Evolutionary conservation across 2,329 filamentous ascomycete species (phyloP), one percentile per base, ranked within the genome.

Genomic region (Didymellaceae sp.): DNA sequence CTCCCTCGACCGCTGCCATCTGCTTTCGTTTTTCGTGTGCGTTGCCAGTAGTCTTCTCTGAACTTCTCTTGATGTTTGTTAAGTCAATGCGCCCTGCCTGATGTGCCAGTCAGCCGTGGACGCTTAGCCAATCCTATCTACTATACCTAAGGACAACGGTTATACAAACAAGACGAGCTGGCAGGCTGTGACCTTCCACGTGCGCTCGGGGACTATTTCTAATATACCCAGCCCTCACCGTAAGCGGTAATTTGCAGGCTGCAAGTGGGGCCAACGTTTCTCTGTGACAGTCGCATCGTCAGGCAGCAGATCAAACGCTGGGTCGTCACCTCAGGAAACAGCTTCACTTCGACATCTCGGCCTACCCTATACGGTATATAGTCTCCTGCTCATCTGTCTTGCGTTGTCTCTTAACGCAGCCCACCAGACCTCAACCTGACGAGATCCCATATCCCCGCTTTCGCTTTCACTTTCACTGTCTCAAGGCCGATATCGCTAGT

Each of bases 351-450:
- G 31, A 14, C 25, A 32, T n/a, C 16, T 25, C 30, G 17, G 37
- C 16, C 44, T 28, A 26, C 26, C 45, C 21, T 41, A 24, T 11
- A 32, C 10, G 20, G 41, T 62, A 57, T 59, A 63, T 58, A 57
- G 16, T 14, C 60, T 37, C 54, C 49, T 53, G 58, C 67, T 50
- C 58, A 65, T 60, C 61, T 62, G 39, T 54, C 53, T 66, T 63
- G 39, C 63, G 69, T 54, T 40, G 47, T 31, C 34, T 46, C 40
- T n/a, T 45, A 39, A 43, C 41, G 24, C 43, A 49, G n/a, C 44
- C 21, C 22, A 33, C 21, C 26, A 39, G 16, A 14, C 32, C 25
- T 33, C 48, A 42, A 52, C 48, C 28, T n/a, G 13, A 5, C 10
- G 5, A 14, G 17, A 41, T 8, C n/a, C 11, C 10, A 28, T 9